Conservation (phyloP, 164 flowering plant genomes). For the Litsea cubeba region DNA sequence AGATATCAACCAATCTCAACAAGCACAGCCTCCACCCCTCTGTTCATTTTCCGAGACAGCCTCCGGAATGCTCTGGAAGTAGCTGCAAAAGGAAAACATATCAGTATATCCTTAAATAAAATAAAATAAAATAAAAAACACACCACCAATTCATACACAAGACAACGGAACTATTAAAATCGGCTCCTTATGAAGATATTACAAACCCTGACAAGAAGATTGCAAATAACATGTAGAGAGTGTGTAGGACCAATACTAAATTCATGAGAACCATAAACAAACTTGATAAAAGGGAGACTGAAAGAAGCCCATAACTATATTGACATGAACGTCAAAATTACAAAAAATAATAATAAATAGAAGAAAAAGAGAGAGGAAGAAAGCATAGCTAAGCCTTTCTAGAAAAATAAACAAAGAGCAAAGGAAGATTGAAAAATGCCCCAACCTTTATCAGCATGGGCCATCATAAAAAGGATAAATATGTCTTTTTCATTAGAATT, state of each 20-base stretch:
- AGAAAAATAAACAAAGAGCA: background rate
- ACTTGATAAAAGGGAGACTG: background rate
- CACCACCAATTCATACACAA: background rate
- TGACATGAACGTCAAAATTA: background rate
- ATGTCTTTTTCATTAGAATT: too few relatives aligned
- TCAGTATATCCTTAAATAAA: background rate
- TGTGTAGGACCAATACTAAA: background rate
- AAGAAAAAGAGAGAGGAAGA: too few relatives aligned
- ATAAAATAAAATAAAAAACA: too few relatives aligned
- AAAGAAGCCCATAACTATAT: background rate
- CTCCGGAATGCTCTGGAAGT: slow-evolving; percentile 84
- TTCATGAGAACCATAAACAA: background rate
- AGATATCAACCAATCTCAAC: slow-evolving; percentile 30
- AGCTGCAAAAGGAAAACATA: slow-evolving; percentile 38
- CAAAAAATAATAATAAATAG: too few relatives aligned
- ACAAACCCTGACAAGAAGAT: background rate
- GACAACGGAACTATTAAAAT: background rate
- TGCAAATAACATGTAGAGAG: background rate
- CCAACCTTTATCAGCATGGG: too few relatives aligned
- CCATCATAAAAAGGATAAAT: too few relatives aligned
- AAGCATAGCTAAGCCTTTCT: too few relatives aligned
- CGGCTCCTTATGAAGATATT: background rate
- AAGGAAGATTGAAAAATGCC: too few relatives aligned
- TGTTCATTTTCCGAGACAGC: slow-evolving; percentile 65
- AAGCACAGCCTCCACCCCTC: slow-evolving; percentile 78